A percentile compares a stretch with the other conserved stretches of the same genome.
phyloP scores from a whole-genome alignment of 768 basidiomycete species.

The Cystofilobasidium bisporidii region DNA sequence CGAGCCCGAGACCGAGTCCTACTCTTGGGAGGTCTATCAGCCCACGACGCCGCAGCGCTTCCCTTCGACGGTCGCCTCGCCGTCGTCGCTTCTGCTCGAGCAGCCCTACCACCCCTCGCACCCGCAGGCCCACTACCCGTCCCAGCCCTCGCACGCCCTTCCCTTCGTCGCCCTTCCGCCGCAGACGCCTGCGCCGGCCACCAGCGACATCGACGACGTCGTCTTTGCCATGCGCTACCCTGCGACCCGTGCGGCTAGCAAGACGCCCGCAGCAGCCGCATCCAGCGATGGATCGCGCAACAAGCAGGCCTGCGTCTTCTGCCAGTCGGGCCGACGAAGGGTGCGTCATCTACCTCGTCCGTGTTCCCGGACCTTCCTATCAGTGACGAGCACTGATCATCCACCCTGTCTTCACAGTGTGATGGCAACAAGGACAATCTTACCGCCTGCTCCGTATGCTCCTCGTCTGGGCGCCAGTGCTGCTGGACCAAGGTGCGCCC shows the following conservation, averaged over 20 bases:
- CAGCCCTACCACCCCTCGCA: neutral
- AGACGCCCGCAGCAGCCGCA: neutral
- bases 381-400: neutral
- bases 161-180: neutral
- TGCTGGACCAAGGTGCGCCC: conserved; percentile 3
- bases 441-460: neutral
- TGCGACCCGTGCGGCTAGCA: neutral
- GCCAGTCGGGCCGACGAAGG: conserved; percentile 1
- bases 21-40: neutral
- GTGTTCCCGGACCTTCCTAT: too few relatives aligned
- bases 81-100: neutral
- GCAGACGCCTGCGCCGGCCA: neutral
- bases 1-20: neutral
- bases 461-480: neutral
- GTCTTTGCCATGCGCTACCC: neutral
- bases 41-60: neutral
- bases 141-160: neutral
- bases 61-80: neutral
- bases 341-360: neutral
- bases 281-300: neutral
- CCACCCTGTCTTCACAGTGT: neutral
- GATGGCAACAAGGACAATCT: conserved; percentile 4
- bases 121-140: neutral
- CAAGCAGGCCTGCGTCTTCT: conserved; percentile 8
- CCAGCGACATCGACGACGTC: neutral